These are phyloP conservation scores for Beauveria varroae DNA, from an alignment of 2,329 filamentous ascomycete species.

Conservation along the genomic window DNA sequence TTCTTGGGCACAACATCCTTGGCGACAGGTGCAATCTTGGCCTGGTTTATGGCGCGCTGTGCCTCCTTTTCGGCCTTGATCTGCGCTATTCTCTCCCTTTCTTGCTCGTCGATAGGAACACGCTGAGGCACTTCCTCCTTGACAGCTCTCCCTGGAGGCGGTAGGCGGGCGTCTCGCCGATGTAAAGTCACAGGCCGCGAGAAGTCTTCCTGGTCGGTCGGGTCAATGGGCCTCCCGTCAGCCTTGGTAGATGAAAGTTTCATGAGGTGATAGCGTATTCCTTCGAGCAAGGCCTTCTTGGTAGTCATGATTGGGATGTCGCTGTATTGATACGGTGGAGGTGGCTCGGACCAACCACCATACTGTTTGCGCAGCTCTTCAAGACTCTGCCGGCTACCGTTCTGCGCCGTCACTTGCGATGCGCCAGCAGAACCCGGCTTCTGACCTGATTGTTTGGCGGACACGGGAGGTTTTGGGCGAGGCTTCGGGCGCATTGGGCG, in stretches of 20 bases:
- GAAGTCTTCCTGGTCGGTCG: conserved; percentile 66
- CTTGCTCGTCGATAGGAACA: conserved; percentile 45
- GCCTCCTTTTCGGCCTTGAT: conserved; percentile 72
- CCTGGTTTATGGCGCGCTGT: conserved; percentile 77
- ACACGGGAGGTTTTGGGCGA: conserved; percentile 55
- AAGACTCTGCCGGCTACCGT: conserved; percentile 27
- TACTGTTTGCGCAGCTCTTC: conserved; percentile 38
- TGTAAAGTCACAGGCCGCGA: conserved; percentile 82
- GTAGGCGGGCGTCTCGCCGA: conserved; percentile 74
- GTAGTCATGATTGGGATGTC: conserved; percentile 70
- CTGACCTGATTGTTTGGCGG: conserved; percentile 41
- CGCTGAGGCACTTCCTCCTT: conserved; percentile 48
- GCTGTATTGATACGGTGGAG: conserved; percentile 39
- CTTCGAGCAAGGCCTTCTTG: conserved; percentile 71
- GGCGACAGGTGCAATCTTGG: conserved; percentile 82
- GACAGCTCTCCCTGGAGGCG: conserved; percentile 53
- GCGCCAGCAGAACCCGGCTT: conserved; percentile 17
- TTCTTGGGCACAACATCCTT: conserved; percentile 47
- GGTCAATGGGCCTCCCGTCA: conserved; percentile 57
- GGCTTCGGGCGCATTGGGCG: conserved; percentile 34
- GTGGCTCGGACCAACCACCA: conserved; percentile 51
- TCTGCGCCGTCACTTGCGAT: conserved; percentile 16
- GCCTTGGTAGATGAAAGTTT: conserved; percentile 58
- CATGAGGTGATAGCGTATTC: conserved; percentile 80
- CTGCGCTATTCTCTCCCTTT: conserved; percentile 60